Evolutionary conservation across 1,139 yeast species (phyloP).

Genomic region (Pichia sp.): DNA sequence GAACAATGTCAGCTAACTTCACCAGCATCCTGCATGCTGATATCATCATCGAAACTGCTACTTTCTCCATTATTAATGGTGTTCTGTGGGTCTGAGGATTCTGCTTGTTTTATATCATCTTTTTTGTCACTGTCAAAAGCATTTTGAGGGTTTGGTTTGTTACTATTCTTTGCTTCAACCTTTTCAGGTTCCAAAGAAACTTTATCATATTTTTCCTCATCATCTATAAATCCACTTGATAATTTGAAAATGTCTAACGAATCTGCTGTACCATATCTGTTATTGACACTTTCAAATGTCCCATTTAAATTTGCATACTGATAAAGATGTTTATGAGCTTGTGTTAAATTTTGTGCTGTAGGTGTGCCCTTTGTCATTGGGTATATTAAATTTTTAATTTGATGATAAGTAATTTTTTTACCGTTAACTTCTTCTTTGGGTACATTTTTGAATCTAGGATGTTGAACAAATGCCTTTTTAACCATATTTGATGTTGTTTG

Average conservation of each 20-base stretch:
- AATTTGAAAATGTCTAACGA: constrained; percentile 15
- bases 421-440: constrained; percentile 14
- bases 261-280: constrained; percentile 19
- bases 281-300: constrained; percentile 19
- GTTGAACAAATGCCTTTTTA: constrained; percentile 1
- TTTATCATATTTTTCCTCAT: neutral
- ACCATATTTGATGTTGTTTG: neutral
- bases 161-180: too few species aligned
- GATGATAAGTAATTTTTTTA: constrained; percentile 13
- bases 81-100: too few species aligned
- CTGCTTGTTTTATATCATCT: neutral
- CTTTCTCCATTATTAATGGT: neutral
- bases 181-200: too few species aligned
- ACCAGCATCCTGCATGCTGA: too few species aligned
- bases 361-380: constrained; percentile 14
- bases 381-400: constrained; percentile 16
- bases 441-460: constrained; percentile 15
- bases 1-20: too few species aligned
- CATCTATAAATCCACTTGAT: constrained; percentile 10
- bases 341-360: constrained; percentile 13
- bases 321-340: constrained; percentile 18
- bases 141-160: too few species aligned
- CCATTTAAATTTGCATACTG: constrained; percentile 18
- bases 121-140: neutral
- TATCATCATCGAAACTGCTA: neutral